phyloP scores from a whole-genome alignment of 169 alveolate genomes.

The Plasmodium falciparum region DNA sequence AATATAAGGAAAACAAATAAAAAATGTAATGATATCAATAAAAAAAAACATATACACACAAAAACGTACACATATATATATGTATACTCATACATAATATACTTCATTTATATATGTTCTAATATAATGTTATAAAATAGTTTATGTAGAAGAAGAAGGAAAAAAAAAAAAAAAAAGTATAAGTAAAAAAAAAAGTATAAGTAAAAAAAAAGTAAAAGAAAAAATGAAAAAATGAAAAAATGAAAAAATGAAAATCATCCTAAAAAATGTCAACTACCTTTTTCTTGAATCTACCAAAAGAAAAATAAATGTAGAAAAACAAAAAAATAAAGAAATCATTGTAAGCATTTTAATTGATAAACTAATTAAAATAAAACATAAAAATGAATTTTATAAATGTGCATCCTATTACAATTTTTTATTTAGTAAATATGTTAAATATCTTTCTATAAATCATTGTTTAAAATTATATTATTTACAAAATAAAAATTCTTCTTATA shows the following conservation, averaged over 20 bases:
- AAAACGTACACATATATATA: no score
- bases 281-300: background rate
- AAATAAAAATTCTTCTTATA: conserved; percentile 43
- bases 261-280: background rate
- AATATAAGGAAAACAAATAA: no score
- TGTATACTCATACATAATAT: no score
- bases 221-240: conserved; percentile 5
- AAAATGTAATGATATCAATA: no score
- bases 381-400: conserved; percentile 58
- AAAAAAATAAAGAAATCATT: conserved; percentile 5
- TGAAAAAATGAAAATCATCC: conserved; percentile 27
- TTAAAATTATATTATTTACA: conserved; percentile 56
- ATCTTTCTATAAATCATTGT: conserved; percentile 42
- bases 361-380: conserved; percentile 35
- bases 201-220: no score
- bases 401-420: conserved; percentile 23
- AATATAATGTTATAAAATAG: no score
- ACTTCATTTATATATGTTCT: no score
- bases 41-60: no score
- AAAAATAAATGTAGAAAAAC: background rate
- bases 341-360: conserved; percentile 43
- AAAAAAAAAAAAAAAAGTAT: background rate
- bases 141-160: background rate
- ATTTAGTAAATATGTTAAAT: conserved; percentile 20
- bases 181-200: no score